phyloP scores from a whole-genome alignment of 768 basidiomycete species.

The Suillus ampliporus region DNA sequence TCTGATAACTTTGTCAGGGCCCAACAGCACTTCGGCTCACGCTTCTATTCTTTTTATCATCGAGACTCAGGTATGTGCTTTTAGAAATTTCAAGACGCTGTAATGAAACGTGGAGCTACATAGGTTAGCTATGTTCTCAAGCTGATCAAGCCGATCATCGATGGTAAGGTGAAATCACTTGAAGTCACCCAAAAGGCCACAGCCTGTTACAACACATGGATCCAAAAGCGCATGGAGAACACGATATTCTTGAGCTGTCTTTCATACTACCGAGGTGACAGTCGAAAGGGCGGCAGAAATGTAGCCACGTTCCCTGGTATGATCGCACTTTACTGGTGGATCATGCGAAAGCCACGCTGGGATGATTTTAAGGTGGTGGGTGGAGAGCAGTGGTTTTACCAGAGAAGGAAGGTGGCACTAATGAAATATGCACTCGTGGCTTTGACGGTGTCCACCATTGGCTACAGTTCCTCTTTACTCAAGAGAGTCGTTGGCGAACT shows the following conservation, averaged over 20 bases:
- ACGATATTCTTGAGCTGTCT: constrained; percentile 61
- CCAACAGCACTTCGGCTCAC: constrained; percentile 64
- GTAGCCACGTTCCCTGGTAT: constrained; percentile 61
- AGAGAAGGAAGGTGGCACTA: constrained; percentile 29
- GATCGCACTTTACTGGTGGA: constrained; percentile 58
- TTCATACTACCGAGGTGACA: constrained; percentile 54
- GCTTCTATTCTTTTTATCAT: constrained; percentile 61
- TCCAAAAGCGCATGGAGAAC: constrained; percentile 51
- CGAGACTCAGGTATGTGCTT: constrained; percentile 54
- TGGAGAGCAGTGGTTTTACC: constrained; percentile 42
- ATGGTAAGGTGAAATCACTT: constrained; percentile 53
- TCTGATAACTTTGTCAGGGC: constrained; percentile 40
- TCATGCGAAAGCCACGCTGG: constrained; percentile 49
- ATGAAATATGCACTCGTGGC: constrained; percentile 30
- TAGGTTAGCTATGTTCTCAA: constrained; percentile 57
- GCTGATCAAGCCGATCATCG: constrained; percentile 57
- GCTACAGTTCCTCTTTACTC: background rate
- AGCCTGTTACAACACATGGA: constrained; percentile 55
- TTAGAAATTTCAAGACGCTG: constrained; percentile 3
- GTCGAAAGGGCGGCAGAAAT: constrained; percentile 39
- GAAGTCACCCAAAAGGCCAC: constrained; percentile 53
- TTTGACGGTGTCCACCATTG: constrained; percentile 15
- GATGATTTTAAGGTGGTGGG: constrained; percentile 47
- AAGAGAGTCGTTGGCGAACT: background rate
- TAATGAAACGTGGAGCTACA: constrained; percentile 10